Base-by-base conservation (phyloP, 2,329 filamentous ascomycete species). In the Beauveria rudraprayagi region DNA sequence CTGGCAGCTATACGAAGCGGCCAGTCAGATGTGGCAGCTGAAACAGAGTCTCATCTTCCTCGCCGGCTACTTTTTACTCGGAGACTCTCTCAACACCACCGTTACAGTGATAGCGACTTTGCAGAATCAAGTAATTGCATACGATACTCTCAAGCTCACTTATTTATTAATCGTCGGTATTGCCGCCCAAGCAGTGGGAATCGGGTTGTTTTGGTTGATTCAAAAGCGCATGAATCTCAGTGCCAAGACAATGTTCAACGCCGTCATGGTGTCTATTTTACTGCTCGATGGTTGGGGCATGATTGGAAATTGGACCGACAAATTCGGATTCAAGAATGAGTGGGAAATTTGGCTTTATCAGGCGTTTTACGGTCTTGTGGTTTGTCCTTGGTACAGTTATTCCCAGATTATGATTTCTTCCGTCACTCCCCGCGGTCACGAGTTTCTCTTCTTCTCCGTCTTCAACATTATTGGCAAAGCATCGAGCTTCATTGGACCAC, bases 371-470 rank as follows among this genome's bases (percentile, higher is more conserved):
- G 86, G 86, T 0, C 74, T 89, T 1, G 80, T 88, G 52, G 83
- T 88, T 7, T 87, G 85, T 64, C 85, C 86, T 0, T 89, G 85
- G 85, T 89, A 88, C 70, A 84, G 82, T 53, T 89, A 89, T 71
- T 83, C 80, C 0, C 86, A 89, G 69, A 88, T 86, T 66, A 86
- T 89, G 80, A 89, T 89, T 65, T 84, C 81, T 3, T 86, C 88
- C 66, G 84, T 89, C 2, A 88, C 85, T 0, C 86, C 86, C 0
- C 77, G 83, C 6, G 86, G 86, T 43, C 84, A 88, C 67, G 87
- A 89, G 65, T 88, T 88, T 66, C 73, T 89, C 11, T 89, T 89
- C 76, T 90, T 89, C 77, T 82, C 79, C 52, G 71, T 89, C 1
- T 89, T 89, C 72, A 85, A 81, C 63, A 87, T 89, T 66, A 81